phyloP scores from a whole-genome alignment of 2,329 filamentous ascomycete species.

The Albifimbria verrucaria region DNA sequence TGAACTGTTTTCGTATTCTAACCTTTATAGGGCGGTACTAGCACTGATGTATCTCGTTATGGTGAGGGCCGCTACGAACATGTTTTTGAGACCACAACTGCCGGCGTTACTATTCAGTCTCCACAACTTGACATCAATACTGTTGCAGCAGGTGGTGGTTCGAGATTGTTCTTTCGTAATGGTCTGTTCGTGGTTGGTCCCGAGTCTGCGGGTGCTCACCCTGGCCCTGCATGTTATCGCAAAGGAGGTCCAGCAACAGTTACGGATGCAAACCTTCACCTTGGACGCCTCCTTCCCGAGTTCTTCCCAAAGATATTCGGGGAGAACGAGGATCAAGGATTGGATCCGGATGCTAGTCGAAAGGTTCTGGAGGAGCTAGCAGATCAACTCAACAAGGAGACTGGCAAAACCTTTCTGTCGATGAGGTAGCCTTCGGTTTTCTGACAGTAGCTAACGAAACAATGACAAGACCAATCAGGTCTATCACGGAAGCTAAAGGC shows the following conservation, averaged over 20 bases:
- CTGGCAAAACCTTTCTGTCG: conserved; percentile 68
- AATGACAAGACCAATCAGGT: conserved; percentile 87
- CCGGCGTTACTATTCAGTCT: conserved; percentile 89
- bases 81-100: conserved; percentile 90
- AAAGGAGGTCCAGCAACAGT: conserved; percentile 88
- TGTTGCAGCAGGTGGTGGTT: conserved; percentile 86
- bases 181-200: conserved; percentile 89
- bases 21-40: conserved; percentile 65
- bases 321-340: conserved; percentile 75
- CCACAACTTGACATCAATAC: conserved; percentile 95
- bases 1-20: conserved; percentile 3
- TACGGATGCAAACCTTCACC: conserved; percentile 87
- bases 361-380: conserved; percentile 73
- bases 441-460: conserved; percentile 87
- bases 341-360: conserved; percentile 74
- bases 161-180: conserved; percentile 80
- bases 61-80: conserved; percentile 85
- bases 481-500: conserved; percentile 86
- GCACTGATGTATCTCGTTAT: conserved; percentile 86
- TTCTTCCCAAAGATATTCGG: conserved; percentile 97
- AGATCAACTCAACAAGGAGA: conserved; percentile 73
- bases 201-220: conserved; percentile 84
- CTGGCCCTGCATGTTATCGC: conserved; percentile 85
- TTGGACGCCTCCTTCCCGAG: conserved; percentile 79
- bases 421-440: conserved; percentile 88